Evolutionary conservation across 441 rosid species (phyloP).

Genomic region (Pelargonium cotyledonis): DNA sequence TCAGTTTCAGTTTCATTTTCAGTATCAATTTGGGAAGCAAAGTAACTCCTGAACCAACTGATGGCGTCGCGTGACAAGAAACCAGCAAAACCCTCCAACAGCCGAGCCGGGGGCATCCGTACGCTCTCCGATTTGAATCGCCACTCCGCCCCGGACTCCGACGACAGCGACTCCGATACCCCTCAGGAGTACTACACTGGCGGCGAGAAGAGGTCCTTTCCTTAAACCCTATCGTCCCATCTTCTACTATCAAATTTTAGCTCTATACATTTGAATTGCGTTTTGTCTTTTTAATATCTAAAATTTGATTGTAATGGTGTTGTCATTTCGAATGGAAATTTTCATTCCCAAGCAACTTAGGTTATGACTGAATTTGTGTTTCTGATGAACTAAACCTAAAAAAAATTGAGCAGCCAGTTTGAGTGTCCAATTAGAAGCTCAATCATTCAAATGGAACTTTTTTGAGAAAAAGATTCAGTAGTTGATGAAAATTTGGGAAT

Average conservation of each 20-base stretch:
- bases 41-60: background rate
- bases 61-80: slow-evolving; percentile 86
- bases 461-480: no score
- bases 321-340: no score
- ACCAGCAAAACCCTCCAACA: slow-evolving; percentile 52
- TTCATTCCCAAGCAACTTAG: no score
- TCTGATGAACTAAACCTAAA: no score
- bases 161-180: slow-evolving; percentile 69
- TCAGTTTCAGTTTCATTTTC: no score
- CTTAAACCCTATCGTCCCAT: slow-evolving; percentile 1
- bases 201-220: slow-evolving; percentile 75
- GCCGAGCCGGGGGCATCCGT: slow-evolving; percentile 57
- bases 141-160: slow-evolving; percentile 60
- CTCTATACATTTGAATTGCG: background rate
- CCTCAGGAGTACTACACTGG: slow-evolving; percentile 94
- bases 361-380: no score
- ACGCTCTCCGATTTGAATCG: slow-evolving; percentile 90
- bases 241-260: background rate
- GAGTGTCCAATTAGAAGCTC: no score
- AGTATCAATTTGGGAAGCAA: no score
- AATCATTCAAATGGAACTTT: no score
- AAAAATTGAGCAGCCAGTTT: no score
- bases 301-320: background rate
- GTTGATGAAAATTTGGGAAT: no score
- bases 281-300: background rate